A percentile compares a stretch with the other conserved stretches of the same genome.
phyloP scores from a whole-genome alignment of 1,284 basidiomycete genomes.

The Psilocybe mexicana region DNA sequence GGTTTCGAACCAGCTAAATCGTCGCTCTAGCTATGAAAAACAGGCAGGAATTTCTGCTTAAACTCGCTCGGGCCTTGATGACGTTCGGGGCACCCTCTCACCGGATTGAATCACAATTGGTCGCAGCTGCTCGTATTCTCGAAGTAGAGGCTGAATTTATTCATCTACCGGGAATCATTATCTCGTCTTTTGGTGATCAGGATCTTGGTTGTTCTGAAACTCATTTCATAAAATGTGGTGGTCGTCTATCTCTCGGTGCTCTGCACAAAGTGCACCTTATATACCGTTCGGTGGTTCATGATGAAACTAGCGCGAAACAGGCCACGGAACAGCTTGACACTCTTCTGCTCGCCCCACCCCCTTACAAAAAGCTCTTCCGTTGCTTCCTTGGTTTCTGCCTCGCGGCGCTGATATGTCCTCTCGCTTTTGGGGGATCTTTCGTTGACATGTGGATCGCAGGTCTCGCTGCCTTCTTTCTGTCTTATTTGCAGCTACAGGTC shows the following conservation, averaged over 20 bases:
- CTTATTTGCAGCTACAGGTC: constrained; percentile 69
- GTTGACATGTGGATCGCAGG: constrained; percentile 83
- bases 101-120: constrained; percentile 81
- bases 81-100: constrained; percentile 86
- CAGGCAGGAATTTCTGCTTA: constrained; percentile 77
- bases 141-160: constrained; percentile 84
- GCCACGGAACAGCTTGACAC: constrained; percentile 52
- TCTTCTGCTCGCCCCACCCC: constrained; percentile 48
- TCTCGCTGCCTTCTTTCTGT: constrained; percentile 61
- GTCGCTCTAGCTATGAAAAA: constrained; percentile 55
- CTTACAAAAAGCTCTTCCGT: constrained; percentile 61
- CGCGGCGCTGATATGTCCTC: constrained; percentile 75
- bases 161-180: constrained; percentile 79
- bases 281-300: constrained; percentile 81
- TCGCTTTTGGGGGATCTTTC: constrained; percentile 84
- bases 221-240: constrained; percentile 76
- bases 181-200: constrained; percentile 80
- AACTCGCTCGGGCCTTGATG: constrained; percentile 80
- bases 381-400: constrained; percentile 70
- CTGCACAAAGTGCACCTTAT: constrained; percentile 77
- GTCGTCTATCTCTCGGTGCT: constrained; percentile 74
- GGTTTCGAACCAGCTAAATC: too few relatives aligned
- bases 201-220: constrained; percentile 79
- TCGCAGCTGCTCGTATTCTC: constrained; percentile 78
- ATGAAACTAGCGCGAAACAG: constrained; percentile 77